A percentile compares a stretch with the other conserved stretches of the same genome.
Evolutionary conservation across 2,329 filamentous ascomycete species (phyloP).

Genomic region (Cyphellophora attinorum): DNA sequence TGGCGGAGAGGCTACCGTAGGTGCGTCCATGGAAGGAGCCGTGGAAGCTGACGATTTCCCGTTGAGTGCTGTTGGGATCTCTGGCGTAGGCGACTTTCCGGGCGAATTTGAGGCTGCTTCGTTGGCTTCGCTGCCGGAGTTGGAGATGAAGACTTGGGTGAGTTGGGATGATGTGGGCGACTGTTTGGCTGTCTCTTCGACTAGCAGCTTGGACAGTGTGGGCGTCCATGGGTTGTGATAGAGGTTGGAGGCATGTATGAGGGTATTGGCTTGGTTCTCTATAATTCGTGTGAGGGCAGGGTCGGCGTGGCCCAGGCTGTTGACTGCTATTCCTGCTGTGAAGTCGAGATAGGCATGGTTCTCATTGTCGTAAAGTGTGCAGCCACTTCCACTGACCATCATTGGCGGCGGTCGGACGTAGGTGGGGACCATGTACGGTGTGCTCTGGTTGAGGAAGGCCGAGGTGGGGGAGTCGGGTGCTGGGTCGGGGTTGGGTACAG

Average conservation of each 20-base stretch:
- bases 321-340: constrained; percentile 92
- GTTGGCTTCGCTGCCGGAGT: constrained; percentile 94
- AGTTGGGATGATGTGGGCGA: constrained; percentile 32
- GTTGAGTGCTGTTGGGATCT: constrained; percentile 62
- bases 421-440: constrained; percentile 88
- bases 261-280: constrained; percentile 65
- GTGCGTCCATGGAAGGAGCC: constrained; percentile 93
- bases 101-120: constrained; percentile 97
- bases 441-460: constrained; percentile 63
- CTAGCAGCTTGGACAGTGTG: constrained; percentile 71
- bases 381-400: constrained; percentile 79
- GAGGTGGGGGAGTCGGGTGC: constrained; percentile 63
- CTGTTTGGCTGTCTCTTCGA: constrained; percentile 68
- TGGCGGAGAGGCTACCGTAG: constrained; percentile 91
- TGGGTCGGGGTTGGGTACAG: constrained; percentile 62
- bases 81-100: constrained; percentile 76
- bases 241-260: constrained; percentile 89
- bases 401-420: constrained; percentile 85
- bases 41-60: constrained; percentile 82
- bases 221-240: constrained; percentile 98
- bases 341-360: constrained; percentile 87
- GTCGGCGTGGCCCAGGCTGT: constrained; percentile 83
- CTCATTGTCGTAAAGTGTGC: constrained; percentile 83
- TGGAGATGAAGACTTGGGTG: constrained; percentile 79
- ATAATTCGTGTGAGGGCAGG: constrained; percentile 65